Evolutionary conservation across 1,139 yeast species (phyloP).

Genomic region (Geotrichum reessii): DNA sequence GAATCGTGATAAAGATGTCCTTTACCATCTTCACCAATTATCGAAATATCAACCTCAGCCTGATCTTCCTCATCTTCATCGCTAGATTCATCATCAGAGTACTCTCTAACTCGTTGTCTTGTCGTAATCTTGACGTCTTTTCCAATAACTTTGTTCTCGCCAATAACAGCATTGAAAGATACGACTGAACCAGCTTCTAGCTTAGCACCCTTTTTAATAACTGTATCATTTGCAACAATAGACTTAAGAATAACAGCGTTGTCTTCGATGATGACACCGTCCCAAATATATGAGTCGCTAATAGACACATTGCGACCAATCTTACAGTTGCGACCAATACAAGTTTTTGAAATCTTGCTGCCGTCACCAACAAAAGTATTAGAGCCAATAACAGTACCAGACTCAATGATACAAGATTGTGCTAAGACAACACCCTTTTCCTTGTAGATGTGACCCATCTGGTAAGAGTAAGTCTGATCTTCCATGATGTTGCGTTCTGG

Average conservation of each 20-base stretch:
- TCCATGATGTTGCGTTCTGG: slow-evolving; percentile 76
- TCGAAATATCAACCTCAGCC: slow-evolving; percentile 20
- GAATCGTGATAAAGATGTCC: slow-evolving; percentile 53
- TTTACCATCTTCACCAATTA: slow-evolving; percentile 56
- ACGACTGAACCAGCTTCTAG: slow-evolving; percentile 71
- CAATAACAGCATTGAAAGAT: slow-evolving; percentile 67
- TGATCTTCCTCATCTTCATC: slow-evolving; percentile 28
- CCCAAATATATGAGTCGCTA: slow-evolving; percentile 81
- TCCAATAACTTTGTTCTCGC: slow-evolving; percentile 34
- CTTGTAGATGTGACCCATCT: slow-evolving; percentile 79
- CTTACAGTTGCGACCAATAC: slow-evolving; percentile 77
- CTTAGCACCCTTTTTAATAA: slow-evolving; percentile 47
- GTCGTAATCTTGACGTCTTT: slow-evolving; percentile 33
- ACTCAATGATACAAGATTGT: slow-evolving; percentile 79
- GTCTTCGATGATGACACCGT: slow-evolving; percentile 66
- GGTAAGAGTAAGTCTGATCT: slow-evolving; percentile 70
- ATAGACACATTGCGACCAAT: slow-evolving; percentile 75
- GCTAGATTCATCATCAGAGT: slow-evolving; percentile 32
- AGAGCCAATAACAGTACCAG: slow-evolving; percentile 73
- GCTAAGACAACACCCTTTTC: slow-evolving; percentile 78
- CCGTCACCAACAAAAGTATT: slow-evolving; percentile 59
- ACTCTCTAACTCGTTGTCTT: slow-evolving; percentile 25
- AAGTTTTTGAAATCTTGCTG: slow-evolving; percentile 53
- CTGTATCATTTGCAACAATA: slow-evolving; percentile 62
- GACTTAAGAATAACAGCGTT: slow-evolving; percentile 52